A percentile compares a stretch with the other conserved stretches of the same genome.
Conservation (phyloP, 352 stramenopile species). For the Saprolegnia parasitica region DNA sequence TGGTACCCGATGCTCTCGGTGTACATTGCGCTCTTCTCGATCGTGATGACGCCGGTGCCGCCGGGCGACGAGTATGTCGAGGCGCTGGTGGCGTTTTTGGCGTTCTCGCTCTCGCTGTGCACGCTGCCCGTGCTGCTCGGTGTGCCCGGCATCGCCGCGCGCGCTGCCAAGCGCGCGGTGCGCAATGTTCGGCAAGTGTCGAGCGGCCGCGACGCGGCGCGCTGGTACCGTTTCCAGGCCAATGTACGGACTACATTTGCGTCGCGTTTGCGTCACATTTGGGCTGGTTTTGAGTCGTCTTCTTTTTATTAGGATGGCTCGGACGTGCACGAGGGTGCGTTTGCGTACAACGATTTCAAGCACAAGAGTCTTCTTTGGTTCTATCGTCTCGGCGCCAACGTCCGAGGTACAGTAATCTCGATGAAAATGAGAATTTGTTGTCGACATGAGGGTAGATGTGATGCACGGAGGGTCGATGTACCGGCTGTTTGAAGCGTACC, state of each 20-base stretch:
- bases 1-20: slow-evolving; percentile 1
- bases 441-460: background rate
- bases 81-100: background rate
- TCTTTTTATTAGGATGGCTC: background rate
- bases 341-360: slow-evolving; percentile 15
- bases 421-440: background rate
- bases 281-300: too few relatives aligned
- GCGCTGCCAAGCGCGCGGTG: background rate
- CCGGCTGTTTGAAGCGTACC: background rate
- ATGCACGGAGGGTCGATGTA: slow-evolving; percentile 18
- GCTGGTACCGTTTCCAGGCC: background rate
- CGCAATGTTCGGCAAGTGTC: background rate
- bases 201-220: background rate
- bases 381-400: background rate
- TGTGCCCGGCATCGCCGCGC: background rate
- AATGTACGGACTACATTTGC: background rate
- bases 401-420: background rate
- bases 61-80: background rate
- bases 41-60: background rate
- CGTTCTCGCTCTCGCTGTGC: background rate
- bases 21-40: slow-evolving; percentile 6
- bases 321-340: background rate
- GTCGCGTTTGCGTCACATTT: background rate
- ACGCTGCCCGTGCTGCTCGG: slow-evolving; percentile 6
- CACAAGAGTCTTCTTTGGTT: slow-evolving; percentile 2